These are phyloP conservation scores for Vickermania ingenoplastis DNA, from an alignment of 208 protist species.

Conservation along the genomic window DNA sequence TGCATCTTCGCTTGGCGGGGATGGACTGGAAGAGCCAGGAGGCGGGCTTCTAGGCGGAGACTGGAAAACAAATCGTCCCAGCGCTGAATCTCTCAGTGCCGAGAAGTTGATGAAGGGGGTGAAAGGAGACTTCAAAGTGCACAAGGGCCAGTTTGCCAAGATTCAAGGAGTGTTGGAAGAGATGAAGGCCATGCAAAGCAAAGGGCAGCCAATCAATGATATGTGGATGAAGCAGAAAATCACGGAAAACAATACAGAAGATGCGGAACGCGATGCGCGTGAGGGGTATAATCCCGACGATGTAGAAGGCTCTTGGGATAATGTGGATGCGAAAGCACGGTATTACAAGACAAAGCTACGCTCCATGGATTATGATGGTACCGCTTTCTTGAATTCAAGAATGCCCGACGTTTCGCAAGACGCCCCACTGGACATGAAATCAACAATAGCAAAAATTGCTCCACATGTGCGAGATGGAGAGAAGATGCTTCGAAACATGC, in stretches of 20 bases:
- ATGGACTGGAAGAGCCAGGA: background rate
- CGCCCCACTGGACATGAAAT: conserved; percentile 75
- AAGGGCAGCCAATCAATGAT: conserved; percentile 64
- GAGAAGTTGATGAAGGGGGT: conserved; percentile 24
- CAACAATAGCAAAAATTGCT: conserved; percentile 68
- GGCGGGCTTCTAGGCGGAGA: conserved; percentile 18
- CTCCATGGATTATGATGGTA: conserved; percentile 85
- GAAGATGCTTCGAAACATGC: conserved; percentile 61
- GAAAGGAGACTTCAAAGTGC: conserved; percentile 40
- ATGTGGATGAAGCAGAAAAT: conserved; percentile 73
- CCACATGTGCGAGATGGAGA: conserved; percentile 79
- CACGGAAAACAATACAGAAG: conserved; percentile 16
- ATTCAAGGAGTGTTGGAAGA: conserved; percentile 66
- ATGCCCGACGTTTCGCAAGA: conserved; percentile 72
- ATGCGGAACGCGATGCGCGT: conserved; percentile 29
- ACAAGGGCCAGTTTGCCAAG: conserved; percentile 73
- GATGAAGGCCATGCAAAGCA: conserved; percentile 63
- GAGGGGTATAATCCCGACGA: conserved; percentile 70
- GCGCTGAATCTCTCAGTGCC: background rate
- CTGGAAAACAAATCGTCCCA: background rate
- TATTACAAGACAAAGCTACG: conserved; percentile 84
- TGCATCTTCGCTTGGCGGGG: background rate
- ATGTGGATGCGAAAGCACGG: conserved; percentile 62
- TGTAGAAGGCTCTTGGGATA: conserved; percentile 76
- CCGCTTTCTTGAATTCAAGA: conserved; percentile 29